These are phyloP conservation scores for Cronartium quercuum DNA, from an alignment of 1,284 basidiomycete species.

Conservation along the genomic window DNA sequence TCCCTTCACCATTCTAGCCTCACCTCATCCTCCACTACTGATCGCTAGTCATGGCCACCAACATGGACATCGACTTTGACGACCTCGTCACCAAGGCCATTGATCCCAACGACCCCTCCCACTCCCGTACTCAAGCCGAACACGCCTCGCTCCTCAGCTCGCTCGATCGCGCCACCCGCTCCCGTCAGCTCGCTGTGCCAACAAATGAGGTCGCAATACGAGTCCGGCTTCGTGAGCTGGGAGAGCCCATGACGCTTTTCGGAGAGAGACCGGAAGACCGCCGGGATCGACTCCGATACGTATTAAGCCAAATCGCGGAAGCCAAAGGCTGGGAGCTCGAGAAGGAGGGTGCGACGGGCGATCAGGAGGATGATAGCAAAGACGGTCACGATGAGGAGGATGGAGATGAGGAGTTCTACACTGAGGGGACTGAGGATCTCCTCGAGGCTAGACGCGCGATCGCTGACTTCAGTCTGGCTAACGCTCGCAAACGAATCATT, in stretches of 20 bases:
- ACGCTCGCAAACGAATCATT: slow-evolving; percentile 84
- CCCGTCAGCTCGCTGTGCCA: slow-evolving; percentile 86
- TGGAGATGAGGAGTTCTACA: slow-evolving; percentile 79
- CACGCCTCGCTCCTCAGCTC: slow-evolving; percentile 21
- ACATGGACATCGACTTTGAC: slow-evolving; percentile 38
- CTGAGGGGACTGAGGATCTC: slow-evolving; percentile 78
- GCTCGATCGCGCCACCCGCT: slow-evolving; percentile 50
- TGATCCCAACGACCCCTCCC: slow-evolving; percentile 27
- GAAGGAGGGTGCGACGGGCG: slow-evolving; percentile 30
- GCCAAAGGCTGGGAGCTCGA: slow-evolving; percentile 52
- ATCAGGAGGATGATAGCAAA: slow-evolving; percentile 29
- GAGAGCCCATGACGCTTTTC: slow-evolving; percentile 93
- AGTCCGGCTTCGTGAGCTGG: slow-evolving; percentile 78
- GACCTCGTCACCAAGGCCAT: slow-evolving; percentile 26
- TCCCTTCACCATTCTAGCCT: too few relatives aligned
- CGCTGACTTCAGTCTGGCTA: slow-evolving; percentile 83
- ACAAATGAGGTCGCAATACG: slow-evolving; percentile 92
- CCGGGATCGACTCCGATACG: slow-evolving; percentile 85
- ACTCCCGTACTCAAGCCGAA: slow-evolving; percentile 27
- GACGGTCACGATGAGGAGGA: slow-evolving; percentile 54
- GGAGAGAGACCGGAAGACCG: slow-evolving; percentile 71
- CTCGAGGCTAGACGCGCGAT: slow-evolving; percentile 73
- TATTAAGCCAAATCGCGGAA: slow-evolving; percentile 80
- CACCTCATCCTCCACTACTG: too few relatives aligned
- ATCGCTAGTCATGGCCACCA: neutral